phyloP scores from a whole-genome alignment of 371 early-diverging fungal genomes.

The Mortierella polycephala region DNA sequence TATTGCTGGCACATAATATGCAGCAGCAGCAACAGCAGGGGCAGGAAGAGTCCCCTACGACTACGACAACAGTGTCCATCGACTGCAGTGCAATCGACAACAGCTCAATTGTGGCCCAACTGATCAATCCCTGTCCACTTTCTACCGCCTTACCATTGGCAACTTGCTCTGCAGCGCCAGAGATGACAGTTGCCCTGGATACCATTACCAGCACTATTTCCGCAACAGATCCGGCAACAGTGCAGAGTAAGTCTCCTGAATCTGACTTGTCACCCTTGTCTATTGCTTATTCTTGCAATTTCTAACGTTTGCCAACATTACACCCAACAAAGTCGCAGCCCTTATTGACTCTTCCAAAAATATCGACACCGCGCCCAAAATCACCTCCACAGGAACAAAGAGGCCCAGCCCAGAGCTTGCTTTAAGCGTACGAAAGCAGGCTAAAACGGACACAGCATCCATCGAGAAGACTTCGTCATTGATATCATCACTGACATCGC shows the following conservation, averaged over 20 bases:
- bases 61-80: neutral
- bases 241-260: conserved; percentile 23
- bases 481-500: conserved; percentile 1
- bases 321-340: conserved; percentile 10
- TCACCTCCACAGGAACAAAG: conserved; percentile 10
- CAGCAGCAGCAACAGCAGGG: conserved; percentile 12
- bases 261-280: neutral
- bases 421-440: conserved; percentile 22
- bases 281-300: neutral
- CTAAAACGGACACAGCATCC: conserved; percentile 22
- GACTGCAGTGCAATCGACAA: neutral
- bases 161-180: neutral
- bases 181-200: conserved; percentile 1
- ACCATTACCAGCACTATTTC: conserved; percentile 1
- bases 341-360: conserved; percentile 21
- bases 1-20: conserved; percentile 18
- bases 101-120: conserved; percentile 13
- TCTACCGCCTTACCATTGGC: neutral
- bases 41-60: neutral
- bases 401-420: conserved; percentile 38
- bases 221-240: conserved; percentile 22
- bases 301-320: neutral
- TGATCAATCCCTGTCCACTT: conserved; percentile 5
- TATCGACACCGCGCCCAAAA: neutral
- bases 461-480: neutral